Conservation (phyloP, 495 filamentous ascomycete genomes). For the Aspergillus cavernicola region DNA sequence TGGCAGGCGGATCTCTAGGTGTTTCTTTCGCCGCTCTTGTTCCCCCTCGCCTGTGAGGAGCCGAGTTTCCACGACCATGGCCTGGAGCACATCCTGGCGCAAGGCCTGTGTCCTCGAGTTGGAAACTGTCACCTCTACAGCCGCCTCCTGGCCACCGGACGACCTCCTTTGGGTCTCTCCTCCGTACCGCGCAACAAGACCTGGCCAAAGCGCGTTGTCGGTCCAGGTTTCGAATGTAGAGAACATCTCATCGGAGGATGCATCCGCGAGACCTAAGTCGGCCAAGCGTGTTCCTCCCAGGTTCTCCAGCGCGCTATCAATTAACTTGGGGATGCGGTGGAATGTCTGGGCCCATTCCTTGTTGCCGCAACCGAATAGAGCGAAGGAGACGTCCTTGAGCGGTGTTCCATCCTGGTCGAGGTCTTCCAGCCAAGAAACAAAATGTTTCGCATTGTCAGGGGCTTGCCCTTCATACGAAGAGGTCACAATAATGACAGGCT, state of each 20-base stretch:
- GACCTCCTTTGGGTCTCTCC: slow-evolving; percentile 20
- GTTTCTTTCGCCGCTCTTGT: not conserved
- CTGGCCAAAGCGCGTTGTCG: slow-evolving; percentile 61
- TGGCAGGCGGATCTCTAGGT: slow-evolving; percentile 5
- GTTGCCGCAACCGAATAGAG: slow-evolving; percentile 14
- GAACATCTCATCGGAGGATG: slow-evolving; percentile 61
- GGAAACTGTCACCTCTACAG: slow-evolving; percentile 50
- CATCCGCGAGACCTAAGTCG: slow-evolving; percentile 57
- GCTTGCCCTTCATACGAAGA: slow-evolving; percentile 16
- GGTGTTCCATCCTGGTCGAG: not conserved
- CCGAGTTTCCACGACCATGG: slow-evolving; percentile 51
- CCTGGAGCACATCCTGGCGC: slow-evolving; percentile 63
- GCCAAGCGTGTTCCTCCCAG: slow-evolving; percentile 53
- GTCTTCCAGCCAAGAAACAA: slow-evolving; percentile 10
- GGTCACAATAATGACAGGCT: slow-evolving; percentile 11
- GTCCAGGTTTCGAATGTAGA: slow-evolving; percentile 70
- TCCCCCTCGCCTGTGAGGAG: slow-evolving; percentile 43
- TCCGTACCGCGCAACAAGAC: slow-evolving; percentile 47
- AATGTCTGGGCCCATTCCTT: slow-evolving; percentile 68
- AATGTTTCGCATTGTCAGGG: slow-evolving; percentile 15
- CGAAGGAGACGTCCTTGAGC: slow-evolving; percentile 2
- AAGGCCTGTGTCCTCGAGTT: slow-evolving; percentile 55
- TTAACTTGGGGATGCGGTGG: slow-evolving; percentile 63
- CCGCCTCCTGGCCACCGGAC: slow-evolving; percentile 21
- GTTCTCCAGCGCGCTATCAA: slow-evolving; percentile 50